phyloP scores from a whole-genome alignment of 192 early-diverging fungal species.

The Pecoramyces ruminantium region DNA sequence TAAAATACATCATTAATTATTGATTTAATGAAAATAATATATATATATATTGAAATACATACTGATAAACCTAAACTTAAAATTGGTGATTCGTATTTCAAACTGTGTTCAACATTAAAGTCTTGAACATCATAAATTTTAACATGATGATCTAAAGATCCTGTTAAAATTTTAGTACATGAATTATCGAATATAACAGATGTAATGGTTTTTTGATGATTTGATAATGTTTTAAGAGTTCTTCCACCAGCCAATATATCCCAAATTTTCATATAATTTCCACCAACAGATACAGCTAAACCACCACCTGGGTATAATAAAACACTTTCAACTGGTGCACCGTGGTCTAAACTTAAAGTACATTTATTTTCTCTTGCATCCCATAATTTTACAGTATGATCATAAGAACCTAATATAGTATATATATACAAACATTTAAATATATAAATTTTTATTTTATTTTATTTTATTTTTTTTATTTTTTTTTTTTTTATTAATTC shows the following conservation, averaged over 20 bases:
- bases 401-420: slow-evolving; percentile 57
- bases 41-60: slow-evolving; percentile 3
- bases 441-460: too few relatives aligned
- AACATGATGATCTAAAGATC: slow-evolving; percentile 88
- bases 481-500: too few relatives aligned
- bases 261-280: slow-evolving; percentile 71
- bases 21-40: too few relatives aligned
- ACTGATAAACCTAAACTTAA: slow-evolving; percentile 77
- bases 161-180: slow-evolving; percentile 60
- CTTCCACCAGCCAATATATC: slow-evolving; percentile 70
- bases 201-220: slow-evolving; percentile 95
- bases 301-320: slow-evolving; percentile 69
- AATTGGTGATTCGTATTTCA: slow-evolving; percentile 81
- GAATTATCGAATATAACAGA: slow-evolving; percentile 66
- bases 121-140: slow-evolving; percentile 79
- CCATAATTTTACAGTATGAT: slow-evolving; percentile 87
- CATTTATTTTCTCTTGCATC: slow-evolving; percentile 62
- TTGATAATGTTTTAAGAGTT: slow-evolving; percentile 55
- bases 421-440: not conserved
- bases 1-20: too few relatives aligned
- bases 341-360: slow-evolving; percentile 61
- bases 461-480: too few relatives aligned
- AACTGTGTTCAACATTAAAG: slow-evolving; percentile 71
- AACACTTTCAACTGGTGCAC: slow-evolving; percentile 73
- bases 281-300: slow-evolving; percentile 56